A percentile compares a stretch with the other conserved stretches of the same genome.
These are phyloP conservation scores for Grosmannia penicillata DNA, from an alignment of 2,329 filamentous ascomycete genomes.

Conservation along the genomic window DNA sequence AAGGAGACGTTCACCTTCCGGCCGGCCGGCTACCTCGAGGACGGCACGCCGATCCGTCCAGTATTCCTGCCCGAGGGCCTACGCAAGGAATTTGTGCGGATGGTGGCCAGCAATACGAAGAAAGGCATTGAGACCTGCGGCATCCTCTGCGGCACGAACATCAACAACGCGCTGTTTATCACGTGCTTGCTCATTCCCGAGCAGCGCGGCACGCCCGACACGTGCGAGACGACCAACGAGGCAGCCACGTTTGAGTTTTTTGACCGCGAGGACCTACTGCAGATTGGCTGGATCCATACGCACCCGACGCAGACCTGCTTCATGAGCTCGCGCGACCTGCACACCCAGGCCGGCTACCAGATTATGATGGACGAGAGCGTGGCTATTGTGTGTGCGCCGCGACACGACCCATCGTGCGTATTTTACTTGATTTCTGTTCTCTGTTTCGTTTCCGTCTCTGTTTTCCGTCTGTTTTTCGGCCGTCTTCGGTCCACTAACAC, in stretches of 20 bases:
- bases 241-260: slow-evolving; percentile 78
- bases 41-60: slow-evolving; percentile 71
- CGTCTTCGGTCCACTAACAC: background rate
- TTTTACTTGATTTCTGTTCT: background rate
- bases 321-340: slow-evolving; percentile 86
- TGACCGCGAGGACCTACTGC: slow-evolving; percentile 65
- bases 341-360: slow-evolving; percentile 90
- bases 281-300: slow-evolving; percentile 95
- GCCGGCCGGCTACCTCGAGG: slow-evolving; percentile 78
- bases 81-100: slow-evolving; percentile 56
- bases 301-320: slow-evolving; percentile 96
- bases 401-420: slow-evolving; percentile 57
- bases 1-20: slow-evolving; percentile 58
- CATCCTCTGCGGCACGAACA: slow-evolving; percentile 77
- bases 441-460: background rate
- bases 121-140: slow-evolving; percentile 87
- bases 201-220: slow-evolving; percentile 79
- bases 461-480: background rate
- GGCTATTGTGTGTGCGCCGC: slow-evolving; percentile 89
- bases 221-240: slow-evolving; percentile 88
- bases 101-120: slow-evolving; percentile 63
- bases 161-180: slow-evolving; percentile 89
- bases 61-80: slow-evolving; percentile 72
- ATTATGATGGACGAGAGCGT: slow-evolving; percentile 94
- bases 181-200: slow-evolving; percentile 79